phyloP scores from a whole-genome alignment of 495 filamentous ascomycete genomes.

The Neurospora sp. region DNA sequence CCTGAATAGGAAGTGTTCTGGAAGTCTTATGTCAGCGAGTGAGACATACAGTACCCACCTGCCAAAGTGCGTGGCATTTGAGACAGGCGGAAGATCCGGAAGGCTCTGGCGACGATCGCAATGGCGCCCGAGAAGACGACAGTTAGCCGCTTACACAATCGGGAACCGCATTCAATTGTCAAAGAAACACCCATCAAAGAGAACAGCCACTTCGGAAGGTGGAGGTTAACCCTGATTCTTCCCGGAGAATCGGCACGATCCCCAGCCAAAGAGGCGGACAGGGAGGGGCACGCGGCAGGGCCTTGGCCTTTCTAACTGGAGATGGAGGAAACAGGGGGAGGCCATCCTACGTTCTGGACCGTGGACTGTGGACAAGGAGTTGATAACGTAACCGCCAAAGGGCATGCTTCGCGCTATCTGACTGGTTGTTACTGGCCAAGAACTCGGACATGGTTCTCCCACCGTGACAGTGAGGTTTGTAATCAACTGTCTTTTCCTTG shows the following conservation, averaged over 20 bases:
- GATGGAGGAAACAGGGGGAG: not conserved
- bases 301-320: not conserved
- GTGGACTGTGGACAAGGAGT: not conserved
- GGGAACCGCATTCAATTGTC: not conserved
- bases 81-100: not conserved
- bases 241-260: not conserved
- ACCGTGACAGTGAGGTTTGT: not conserved
- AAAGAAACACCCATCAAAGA: not conserved
- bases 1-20: not conserved
- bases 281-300: not conserved
- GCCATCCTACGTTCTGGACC: not conserved
- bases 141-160: not conserved
- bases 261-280: not conserved
- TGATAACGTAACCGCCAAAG: not conserved
- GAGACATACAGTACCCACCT: not conserved
- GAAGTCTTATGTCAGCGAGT: not conserved
- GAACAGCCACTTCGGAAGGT: not conserved
- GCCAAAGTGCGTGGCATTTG: not conserved
- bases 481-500: not conserved
- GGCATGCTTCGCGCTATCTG: not conserved
- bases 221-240: not conserved
- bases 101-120: not conserved
- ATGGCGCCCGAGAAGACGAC: not conserved
- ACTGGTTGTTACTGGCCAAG: not conserved
- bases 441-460: not conserved